Conservation (phyloP, 2,329 filamentous ascomycete species). For the Colletotrichum gloeosporioides region DNA sequence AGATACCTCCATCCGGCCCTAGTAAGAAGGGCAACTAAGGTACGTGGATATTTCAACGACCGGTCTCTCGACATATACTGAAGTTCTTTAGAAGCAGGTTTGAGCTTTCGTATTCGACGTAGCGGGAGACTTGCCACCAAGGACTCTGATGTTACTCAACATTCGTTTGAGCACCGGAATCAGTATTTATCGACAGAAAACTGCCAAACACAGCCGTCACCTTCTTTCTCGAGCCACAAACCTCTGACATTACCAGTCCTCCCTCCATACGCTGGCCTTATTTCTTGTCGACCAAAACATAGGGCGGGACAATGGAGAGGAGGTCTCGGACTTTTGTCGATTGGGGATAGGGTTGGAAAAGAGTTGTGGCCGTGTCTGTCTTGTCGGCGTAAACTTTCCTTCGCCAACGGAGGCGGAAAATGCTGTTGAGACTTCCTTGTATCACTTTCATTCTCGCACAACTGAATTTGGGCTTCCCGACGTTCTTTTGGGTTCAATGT, state of each 20-base stretch:
- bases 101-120: rapidly evolving
- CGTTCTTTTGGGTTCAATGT: neutral
- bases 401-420: rapidly evolving
- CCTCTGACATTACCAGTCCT: rapidly evolving
- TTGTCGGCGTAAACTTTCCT: neutral
- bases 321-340: neutral
- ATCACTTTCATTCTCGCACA: neutral
- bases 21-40: neutral
- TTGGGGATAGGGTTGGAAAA: rapidly evolving
- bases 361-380: neutral
- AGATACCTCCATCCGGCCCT: neutral
- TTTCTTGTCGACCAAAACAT: rapidly evolving
- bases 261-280: neutral
- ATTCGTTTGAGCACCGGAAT: neutral
- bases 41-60: rapidly evolving
- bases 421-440: neutral
- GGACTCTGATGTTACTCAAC: neutral
- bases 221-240: neutral
- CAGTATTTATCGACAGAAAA: neutral
- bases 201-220: neutral
- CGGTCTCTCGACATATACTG: rapidly evolving
- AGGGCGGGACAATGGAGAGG: neutral
- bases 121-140: neutral
- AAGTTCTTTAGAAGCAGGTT: neutral
- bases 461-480: rapidly evolving